Evolutionary conservation across 305 asterid genomes (phyloP).

Genomic region (Andrographis paniculata): DNA sequence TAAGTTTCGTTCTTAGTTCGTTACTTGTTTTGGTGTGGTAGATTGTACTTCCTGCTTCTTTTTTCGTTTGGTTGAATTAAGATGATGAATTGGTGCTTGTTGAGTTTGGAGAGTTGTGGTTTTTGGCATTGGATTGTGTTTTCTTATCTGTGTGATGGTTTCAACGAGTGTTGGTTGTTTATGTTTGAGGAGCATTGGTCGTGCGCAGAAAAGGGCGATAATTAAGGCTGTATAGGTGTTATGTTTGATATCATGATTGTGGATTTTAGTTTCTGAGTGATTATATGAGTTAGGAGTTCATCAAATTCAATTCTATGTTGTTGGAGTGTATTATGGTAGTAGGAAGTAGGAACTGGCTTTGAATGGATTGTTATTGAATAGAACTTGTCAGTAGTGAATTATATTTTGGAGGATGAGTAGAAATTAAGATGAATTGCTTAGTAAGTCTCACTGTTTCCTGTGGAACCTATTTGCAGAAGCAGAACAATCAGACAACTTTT

Average conservation of each 20-base stretch:
- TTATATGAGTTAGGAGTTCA: neutral
- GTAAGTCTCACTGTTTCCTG: conserved; percentile 5
- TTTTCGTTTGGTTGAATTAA: too few relatives aligned
- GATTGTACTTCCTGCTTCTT: neutral
- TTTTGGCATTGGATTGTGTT: too few relatives aligned
- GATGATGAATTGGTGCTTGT: too few relatives aligned
- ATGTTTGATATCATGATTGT: neutral
- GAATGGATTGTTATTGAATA: neutral
- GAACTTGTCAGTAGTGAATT: conserved; percentile 6
- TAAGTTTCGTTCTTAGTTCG: neutral
- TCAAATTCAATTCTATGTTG: neutral
- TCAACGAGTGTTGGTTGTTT: too few relatives aligned
- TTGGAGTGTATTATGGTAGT: neutral
- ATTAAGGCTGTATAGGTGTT: too few relatives aligned
- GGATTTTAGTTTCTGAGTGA: conserved; percentile 1
- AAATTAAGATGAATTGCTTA: conserved; percentile 9
- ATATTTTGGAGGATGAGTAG: conserved; percentile 14
- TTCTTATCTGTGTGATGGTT: too few relatives aligned
- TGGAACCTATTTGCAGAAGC: neutral
- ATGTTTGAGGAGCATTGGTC: too few relatives aligned
- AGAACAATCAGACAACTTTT: neutral
- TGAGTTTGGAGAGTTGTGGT: too few relatives aligned
- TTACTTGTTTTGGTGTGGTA: neutral
- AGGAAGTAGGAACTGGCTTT: neutral
- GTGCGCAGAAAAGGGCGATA: too few relatives aligned